Evolutionary conservation across 2,329 filamentous ascomycete genomes (phyloP).

Genomic region (Colletotrichum liaoningense): DNA sequence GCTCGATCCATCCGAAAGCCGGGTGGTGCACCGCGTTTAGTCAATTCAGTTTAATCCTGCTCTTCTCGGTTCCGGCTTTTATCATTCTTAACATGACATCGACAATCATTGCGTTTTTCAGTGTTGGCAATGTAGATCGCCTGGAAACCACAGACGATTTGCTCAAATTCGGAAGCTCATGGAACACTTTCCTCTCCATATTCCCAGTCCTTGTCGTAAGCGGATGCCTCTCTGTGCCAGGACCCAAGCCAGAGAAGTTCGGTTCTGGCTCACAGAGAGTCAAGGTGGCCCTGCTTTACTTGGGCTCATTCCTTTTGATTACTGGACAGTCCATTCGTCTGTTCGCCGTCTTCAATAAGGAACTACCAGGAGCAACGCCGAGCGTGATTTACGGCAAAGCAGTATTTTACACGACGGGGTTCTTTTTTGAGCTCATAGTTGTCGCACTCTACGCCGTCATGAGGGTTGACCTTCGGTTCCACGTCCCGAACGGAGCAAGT

Average conservation of each 20-base stretch:
- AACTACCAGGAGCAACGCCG: conserved; percentile 34
- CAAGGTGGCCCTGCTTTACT: conserved; percentile 44
- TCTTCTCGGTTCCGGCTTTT: conserved; percentile 42
- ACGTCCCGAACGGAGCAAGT: conserved; percentile 45
- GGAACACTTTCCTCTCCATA: conserved; percentile 38
- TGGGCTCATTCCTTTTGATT: conserved; percentile 34
- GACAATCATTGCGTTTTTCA: conserved; percentile 42
- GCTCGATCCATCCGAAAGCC: conserved; percentile 48
- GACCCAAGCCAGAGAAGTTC: conserved; percentile 45
- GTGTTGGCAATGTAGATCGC: conserved; percentile 34
- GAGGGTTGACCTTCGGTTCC: conserved; percentile 45
- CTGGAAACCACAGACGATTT: conserved; percentile 29
- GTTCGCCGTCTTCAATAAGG: conserved; percentile 41
- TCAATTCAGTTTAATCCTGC: conserved; percentile 38
- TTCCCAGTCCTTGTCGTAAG: conserved; percentile 41
- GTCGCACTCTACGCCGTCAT: conserved; percentile 41
- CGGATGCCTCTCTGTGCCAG: conserved; percentile 40
- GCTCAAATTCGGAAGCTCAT: conserved; percentile 38
- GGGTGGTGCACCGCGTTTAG: conserved; percentile 48
- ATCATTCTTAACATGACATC: conserved; percentile 46
- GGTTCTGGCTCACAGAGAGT: conserved; percentile 43
- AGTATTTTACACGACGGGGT: conserved; percentile 50
- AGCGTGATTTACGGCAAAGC: conserved; percentile 46
- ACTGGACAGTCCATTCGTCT: conserved; percentile 39
- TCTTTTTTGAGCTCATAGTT: conserved; percentile 45